Base-by-base conservation (phyloP, 139 green algal species). In the Chlorella sp. region DNA sequence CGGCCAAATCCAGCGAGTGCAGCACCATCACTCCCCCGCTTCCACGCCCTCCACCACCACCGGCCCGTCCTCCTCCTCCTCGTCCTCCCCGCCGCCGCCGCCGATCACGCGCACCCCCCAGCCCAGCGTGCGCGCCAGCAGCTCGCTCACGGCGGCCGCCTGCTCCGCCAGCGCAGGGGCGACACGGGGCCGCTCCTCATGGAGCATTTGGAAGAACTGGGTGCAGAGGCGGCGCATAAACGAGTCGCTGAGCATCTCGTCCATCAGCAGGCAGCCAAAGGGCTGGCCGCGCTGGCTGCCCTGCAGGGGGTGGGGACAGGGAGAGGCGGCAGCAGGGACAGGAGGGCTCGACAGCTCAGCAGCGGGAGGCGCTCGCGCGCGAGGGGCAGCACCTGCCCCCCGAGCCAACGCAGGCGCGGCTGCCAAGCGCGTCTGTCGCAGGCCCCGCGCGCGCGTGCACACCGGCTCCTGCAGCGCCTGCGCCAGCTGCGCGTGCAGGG, bases 201-300 rank as follows among this genome's bases (percentile, higher is more conserved):
- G 43, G 40, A 84, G 79, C 77, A 84, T 85, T 36, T 84, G 43
- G 67, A 90, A 87, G 67, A 91, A 93, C 27, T 63, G 63, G n/a
- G 59, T 72, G 35, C 88, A 81, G 1, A 77, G 50, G 6, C 51
- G 55, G 23, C 81, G 73, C 71, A 92, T 33, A 19, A 72, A 72
- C 0, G 51, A 38, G 21, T 17, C 8, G n/a, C 19, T 29, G 61
- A 75, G 71, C 48, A 82, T 41, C 73, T 77, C 73, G 21, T 77
- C 55, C 36, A 66, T 31, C 31, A 71, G 35, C 19, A 62, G 50
- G 42, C 33, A 51, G 1, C 64, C 63, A 56, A 75, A 53, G 40
- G 69, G 69, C 67, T 64, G 50, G 36, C 51, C 64, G 67, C 23
- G 53, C 51, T 27, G 36, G 8, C 67, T 64, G n/a, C n/a, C n/a